Base-by-base conservation (phyloP, 805 yeast genomes). In the Barnettozyma californica region DNA sequence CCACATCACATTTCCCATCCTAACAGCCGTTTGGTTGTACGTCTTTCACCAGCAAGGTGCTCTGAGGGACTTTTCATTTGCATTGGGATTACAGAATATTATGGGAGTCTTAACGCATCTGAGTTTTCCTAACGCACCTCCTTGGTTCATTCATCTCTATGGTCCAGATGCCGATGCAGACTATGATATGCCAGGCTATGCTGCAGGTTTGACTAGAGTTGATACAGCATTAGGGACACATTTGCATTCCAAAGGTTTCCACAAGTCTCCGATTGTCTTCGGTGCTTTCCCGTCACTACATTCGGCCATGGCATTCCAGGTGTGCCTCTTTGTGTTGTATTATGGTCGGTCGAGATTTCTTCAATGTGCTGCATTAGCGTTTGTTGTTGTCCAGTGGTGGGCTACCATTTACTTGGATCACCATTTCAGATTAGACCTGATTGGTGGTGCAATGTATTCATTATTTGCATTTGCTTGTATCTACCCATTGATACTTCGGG, bases 401-500 rank as follows among this genome's bases (percentile, higher is more conserved):
- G 79, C 87, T 21, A 80, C 87, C 3, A 79, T 83, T 67, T 84
- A 84, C 57, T 63, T 84, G 49, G 88, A 83, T 60, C 89, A 83
- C 63, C 90, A 83, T 62, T 84, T 83, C 75, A 70, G 87, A 50
- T 63, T 82, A 33, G 89, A 84, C 59, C 65, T 83, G 45, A 63
- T 81, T 35, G 68, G 69, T 14, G 88, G 88, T 9, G 62, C 78
- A 59, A 29, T 68, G 4, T 83, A 83, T 65, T 74, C 86, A 0
- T 51, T 78, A 5, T 29, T 64, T 11, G 57, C 70, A 23, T 80
- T 75, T 61, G 58, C 70, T 2, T 11, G 76, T 2, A 67, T 78
- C 46, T 70, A 70, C 55, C 58, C 68, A 27, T 56, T 60, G 34
- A 53, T 66, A 19, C 64, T 70, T 33, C 77, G 62, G 65, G 65